Evolutionary conservation across 2,329 filamentous ascomycete species (phyloP).

Genomic region (Pestalotiopsis sp.): DNA sequence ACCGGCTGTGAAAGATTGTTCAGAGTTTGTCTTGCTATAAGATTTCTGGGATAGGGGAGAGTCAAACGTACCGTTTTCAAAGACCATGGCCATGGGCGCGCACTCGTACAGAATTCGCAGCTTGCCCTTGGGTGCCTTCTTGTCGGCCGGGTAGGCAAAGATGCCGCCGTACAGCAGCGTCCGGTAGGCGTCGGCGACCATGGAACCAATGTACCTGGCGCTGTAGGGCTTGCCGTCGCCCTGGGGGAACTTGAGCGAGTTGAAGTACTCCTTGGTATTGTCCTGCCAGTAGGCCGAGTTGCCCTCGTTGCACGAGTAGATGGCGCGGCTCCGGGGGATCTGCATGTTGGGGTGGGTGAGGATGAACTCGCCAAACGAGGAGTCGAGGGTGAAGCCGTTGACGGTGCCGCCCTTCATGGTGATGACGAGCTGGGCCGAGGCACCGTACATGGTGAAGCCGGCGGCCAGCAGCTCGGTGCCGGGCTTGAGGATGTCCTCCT

Average conservation of each 20-base stretch:
- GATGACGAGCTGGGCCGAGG: slow-evolving; percentile 92
- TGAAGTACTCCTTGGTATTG: slow-evolving; percentile 82
- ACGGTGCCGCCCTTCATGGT: slow-evolving; percentile 92
- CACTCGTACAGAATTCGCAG: slow-evolving; percentile 97
- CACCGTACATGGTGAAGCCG: slow-evolving; percentile 99
- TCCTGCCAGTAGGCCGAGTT: slow-evolving; percentile 97
- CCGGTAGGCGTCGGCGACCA: slow-evolving; percentile 98
- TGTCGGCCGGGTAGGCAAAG: slow-evolving; percentile 96
- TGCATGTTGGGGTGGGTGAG: slow-evolving; percentile 94
- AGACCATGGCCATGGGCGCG: slow-evolving; percentile 97
- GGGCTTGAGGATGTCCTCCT: slow-evolving; percentile 84
- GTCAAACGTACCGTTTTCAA: slow-evolving; percentile 82
- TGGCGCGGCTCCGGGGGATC: slow-evolving; percentile 75
- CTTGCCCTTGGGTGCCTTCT: slow-evolving; percentile 98
- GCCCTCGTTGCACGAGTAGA: slow-evolving; percentile 98
- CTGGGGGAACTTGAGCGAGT: slow-evolving; percentile 80
- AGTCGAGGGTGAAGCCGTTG: slow-evolving; percentile 98
- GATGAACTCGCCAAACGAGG: slow-evolving; percentile 96
- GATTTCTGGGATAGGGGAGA: too few relatives aligned
- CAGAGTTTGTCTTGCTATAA: neutral
- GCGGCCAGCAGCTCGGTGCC: slow-evolving; percentile 90
- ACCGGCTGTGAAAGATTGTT: slow-evolving; percentile 60
- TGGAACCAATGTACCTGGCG: slow-evolving; percentile 91
- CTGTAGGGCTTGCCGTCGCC: slow-evolving; percentile 85
- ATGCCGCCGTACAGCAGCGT: slow-evolving; percentile 94